A percentile compares a stretch with the other conserved stretches of the same genome.
These are phyloP conservation scores for Curvularia spicifera DNA, from an alignment of 2,329 filamentous ascomycete genomes.

Conservation along the genomic window DNA sequence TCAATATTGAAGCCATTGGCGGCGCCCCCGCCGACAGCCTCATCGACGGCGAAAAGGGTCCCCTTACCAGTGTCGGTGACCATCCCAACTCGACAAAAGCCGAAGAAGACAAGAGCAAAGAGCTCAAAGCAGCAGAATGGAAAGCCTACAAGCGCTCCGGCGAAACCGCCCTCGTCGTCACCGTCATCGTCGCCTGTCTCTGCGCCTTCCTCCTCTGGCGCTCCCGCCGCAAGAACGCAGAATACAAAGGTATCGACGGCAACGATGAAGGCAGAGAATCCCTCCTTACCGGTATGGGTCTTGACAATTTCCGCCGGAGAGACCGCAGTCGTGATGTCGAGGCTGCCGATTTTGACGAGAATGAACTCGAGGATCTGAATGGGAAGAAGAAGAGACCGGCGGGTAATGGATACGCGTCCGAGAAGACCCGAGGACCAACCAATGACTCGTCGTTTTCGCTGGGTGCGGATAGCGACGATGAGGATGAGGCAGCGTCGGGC, in stretches of 20 bases:
- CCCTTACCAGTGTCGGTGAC: constrained; percentile 76
- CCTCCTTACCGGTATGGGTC: constrained; percentile 52
- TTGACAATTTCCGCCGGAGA: constrained; percentile 56
- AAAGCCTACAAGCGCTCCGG: constrained; percentile 87
- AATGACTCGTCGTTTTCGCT: constrained; percentile 55
- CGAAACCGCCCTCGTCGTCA: constrained; percentile 82
- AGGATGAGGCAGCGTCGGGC: constrained; percentile 42
- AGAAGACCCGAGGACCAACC: constrained; percentile 42
- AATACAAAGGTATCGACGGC: constrained; percentile 54
- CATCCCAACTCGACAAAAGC: constrained; percentile 72
- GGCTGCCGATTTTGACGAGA: constrained; percentile 67
- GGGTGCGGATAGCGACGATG: constrained; percentile 51
- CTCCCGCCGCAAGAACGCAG: constrained; percentile 49
- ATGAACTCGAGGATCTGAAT: constrained; percentile 64
- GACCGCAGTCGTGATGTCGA: constrained; percentile 60
- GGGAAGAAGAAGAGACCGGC: constrained; percentile 32
- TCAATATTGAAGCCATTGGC: constrained; percentile 89
- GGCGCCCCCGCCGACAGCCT: constrained; percentile 77
- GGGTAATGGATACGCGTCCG: constrained; percentile 33
- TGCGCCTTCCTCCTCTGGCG: constrained; percentile 78
- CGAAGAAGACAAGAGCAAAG: constrained; percentile 71
- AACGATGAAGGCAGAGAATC: constrained; percentile 54
- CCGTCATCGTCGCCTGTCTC: constrained; percentile 71
- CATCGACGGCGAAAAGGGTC: constrained; percentile 84
- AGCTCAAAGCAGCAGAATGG: constrained; percentile 85